Evolutionary conservation across 1,284 basidiomycete species (phyloP), one percentile per base, ranked within the genome.

Genomic region (Thelephora terrestris): DNA sequence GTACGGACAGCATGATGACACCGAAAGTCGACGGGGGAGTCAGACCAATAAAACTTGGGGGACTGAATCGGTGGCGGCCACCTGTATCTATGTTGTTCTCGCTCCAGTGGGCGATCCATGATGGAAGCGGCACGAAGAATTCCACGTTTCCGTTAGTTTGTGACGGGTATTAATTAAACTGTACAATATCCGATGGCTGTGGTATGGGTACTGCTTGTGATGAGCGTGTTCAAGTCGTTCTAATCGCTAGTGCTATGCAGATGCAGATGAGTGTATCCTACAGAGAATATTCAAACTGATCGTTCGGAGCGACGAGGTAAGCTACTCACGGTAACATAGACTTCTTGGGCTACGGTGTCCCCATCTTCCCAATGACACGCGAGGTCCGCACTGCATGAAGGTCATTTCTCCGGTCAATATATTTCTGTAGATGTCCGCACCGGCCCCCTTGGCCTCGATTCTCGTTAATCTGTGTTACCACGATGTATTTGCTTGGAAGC

Each of bases 391-490:
- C 71, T 74, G 53, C 37, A 49, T 25, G 45, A 21, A 18, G 5
- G 38, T 43, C 29, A 40, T 32, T 10, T 10, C 47, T 25, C 46
- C 45, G 42, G 38, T n/a, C 45, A 25, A 18, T 29, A 18, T 46
- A 40, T 46, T 47, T 20, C 7, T 6, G n/a, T 2, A 17, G 16
- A 48, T 47, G 45, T 37, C 57, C 76, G 62, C 57, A 87, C 85
- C 85, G 76, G 58, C 83, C 84, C 49, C 85, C 86, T 63, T 90
- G 86, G 5, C 83, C 83, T 50, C 77, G 66, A 58, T 89, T 89
- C 69, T 88, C 84, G 61, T 79, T 85, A 53, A 87, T 81, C 59
- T 88, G 85, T 37, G 85, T 86, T 47, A 87, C 68, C 39, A 90
- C 86, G 50, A 89, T 78, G 60, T 86, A 90, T 70, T 90, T 90